Conservation (phyloP, 495 filamentous ascomycete genomes). For the Annulohypoxylon moriforme region DNA sequence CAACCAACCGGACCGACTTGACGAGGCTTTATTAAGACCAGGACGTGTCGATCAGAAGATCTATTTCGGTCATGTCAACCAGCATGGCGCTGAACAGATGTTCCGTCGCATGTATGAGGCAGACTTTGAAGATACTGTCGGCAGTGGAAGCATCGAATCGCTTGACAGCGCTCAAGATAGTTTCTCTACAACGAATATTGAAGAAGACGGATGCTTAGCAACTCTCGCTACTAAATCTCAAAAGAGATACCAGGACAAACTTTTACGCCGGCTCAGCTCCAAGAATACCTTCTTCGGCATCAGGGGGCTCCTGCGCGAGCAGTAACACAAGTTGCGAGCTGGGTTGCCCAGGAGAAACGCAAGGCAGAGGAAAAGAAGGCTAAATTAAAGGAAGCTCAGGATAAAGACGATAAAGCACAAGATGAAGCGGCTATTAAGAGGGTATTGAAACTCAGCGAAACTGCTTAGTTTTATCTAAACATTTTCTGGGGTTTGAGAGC, state of each 20-base stretch:
- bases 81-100: slow-evolving; percentile 2
- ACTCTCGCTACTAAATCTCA: neutral
- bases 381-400: neutral
- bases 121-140: neutral
- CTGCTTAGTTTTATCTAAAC: neutral
- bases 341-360: neutral
- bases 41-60: slow-evolving; percentile 4
- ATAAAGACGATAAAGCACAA: neutral
- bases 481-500: too few species aligned
- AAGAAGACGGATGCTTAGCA: neutral
- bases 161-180: neutral
- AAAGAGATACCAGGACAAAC: neutral
- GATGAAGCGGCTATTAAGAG: neutral
- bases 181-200: neutral
- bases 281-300: slow-evolving; percentile 6
- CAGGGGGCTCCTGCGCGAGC: neutral
- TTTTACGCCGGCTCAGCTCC: slow-evolving; percentile 5
- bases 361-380: neutral
- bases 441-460: neutral
- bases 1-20: neutral
- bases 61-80: slow-evolving; percentile 4
- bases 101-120: slow-evolving; percentile 1
- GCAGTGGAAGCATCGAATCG: neutral
- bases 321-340: neutral
- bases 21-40: slow-evolving; percentile 2